Percentiles rank a stretch among this genome's conserved stretches.
Evolutionary conservation across 345 rosid species (phyloP).

Genomic region (Eucalyptus curtisii): DNA sequence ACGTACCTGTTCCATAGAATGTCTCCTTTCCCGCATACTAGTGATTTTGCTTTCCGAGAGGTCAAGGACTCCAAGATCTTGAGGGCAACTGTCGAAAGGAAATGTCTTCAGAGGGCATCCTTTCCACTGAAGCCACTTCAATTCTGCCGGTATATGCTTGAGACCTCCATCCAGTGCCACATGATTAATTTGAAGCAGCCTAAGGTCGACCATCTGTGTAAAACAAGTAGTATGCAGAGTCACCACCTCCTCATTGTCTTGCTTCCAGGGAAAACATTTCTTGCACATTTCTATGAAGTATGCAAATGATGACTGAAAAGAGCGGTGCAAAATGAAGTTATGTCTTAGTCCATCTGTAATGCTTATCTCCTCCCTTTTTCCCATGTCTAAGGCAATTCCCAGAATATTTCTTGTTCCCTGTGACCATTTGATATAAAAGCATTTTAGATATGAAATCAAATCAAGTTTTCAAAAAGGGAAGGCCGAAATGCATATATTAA

Average conservation of each 20-base stretch:
- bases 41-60: conserved; percentile 52
- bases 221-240: conserved; percentile 21
- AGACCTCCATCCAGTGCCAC: conserved; percentile 37
- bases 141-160: conserved; percentile 25
- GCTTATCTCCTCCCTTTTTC: neutral
- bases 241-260: neutral
- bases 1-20: neutral
- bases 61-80: conserved; percentile 55
- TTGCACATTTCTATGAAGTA: conserved; percentile 2
- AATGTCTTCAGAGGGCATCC: conserved; percentile 34
- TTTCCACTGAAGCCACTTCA: conserved; percentile 71
- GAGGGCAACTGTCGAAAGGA: conserved; percentile 19
- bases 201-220: conserved; percentile 30
- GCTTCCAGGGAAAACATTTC: neutral
- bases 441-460: neutral
- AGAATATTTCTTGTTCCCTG: conserved; percentile 31
- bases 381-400: conserved; percentile 33
- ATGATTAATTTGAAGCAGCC: conserved; percentile 55
- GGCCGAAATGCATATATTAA: neutral
- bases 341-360: neutral
- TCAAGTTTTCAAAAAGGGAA: neutral
- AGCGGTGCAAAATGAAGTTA: neutral
- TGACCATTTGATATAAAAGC: neutral
- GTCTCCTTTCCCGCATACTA: conserved; percentile 1
- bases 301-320: neutral